phyloP scores from a whole-genome alignment of 2,329 filamentous ascomycete genomes.

The Ophiosphaerella herpotricha region DNA sequence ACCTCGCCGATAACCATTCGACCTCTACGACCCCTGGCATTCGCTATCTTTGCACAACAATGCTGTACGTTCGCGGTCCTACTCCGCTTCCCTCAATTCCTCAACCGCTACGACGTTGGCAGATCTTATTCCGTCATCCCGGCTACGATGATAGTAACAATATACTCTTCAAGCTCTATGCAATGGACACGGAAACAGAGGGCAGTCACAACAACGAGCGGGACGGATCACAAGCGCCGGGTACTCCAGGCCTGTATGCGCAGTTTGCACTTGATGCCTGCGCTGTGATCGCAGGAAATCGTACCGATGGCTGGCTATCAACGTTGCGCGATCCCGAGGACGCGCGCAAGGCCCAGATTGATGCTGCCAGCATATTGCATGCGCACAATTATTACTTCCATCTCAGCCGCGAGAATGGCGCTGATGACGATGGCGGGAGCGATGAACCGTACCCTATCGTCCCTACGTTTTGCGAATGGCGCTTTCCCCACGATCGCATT shows the following conservation, averaged over 20 bases:
- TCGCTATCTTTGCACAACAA: background rate
- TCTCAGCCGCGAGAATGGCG: background rate
- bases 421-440: background rate
- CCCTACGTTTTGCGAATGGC: constrained; percentile 9
- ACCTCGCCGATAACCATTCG: no score
- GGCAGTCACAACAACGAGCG: background rate
- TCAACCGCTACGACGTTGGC: constrained; percentile 3
- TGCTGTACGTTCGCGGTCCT: constrained; percentile 7
- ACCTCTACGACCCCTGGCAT: no score
- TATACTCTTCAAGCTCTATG: constrained; percentile 10
- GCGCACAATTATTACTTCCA: constrained; percentile 10
- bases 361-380: constrained; percentile 9
- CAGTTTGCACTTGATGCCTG: constrained; percentile 13
- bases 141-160: constrained; percentile 12
- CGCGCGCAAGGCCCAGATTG: constrained; percentile 1
- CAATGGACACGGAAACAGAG: constrained; percentile 7
- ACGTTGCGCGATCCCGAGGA: constrained; percentile 1
- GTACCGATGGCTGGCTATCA: constrained; percentile 6
- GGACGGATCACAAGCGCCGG: no score
- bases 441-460: constrained; percentile 8
- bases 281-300: constrained; percentile 6
- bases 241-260: constrained; percentile 4
- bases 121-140: constrained; percentile 12
- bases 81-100: background rate
- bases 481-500: constrained; percentile 7